Conservation (phyloP, 1,284 basidiomycete species). For the Taiwanofungus camphoratus region DNA sequence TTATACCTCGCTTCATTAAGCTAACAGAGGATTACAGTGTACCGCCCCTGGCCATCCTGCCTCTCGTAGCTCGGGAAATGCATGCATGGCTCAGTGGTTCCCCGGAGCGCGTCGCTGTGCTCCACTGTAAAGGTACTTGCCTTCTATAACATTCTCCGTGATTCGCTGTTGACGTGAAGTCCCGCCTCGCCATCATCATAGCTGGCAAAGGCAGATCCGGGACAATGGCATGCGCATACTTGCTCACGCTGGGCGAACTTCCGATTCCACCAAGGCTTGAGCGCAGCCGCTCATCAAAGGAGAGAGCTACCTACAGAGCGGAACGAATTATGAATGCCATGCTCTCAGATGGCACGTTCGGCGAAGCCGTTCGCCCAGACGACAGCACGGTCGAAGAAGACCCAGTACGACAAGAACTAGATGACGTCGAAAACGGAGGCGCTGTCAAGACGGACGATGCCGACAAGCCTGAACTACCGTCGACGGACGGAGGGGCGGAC, state of each 20-base stretch:
- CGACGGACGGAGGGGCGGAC: slow-evolving; percentile 3
- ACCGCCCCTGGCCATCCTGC: slow-evolving; percentile 77
- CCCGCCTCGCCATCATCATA: slow-evolving; percentile 22
- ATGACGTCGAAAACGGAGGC: neutral
- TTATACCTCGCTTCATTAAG: neutral
- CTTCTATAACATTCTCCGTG: neutral
- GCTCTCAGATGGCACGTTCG: slow-evolving; percentile 31
- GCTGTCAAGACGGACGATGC: neutral
- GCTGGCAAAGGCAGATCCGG: slow-evolving; percentile 82
- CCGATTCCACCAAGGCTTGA: slow-evolving; percentile 44
- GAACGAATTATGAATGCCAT: slow-evolving; percentile 46
- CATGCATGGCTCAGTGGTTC: slow-evolving; percentile 70
- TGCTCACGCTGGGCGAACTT: slow-evolving; percentile 52
- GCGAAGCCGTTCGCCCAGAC: slow-evolving; percentile 7
- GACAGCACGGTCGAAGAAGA: neutral
- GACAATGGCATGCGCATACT: slow-evolving; percentile 75
- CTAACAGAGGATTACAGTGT: slow-evolving; percentile 38
- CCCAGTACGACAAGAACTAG: neutral
- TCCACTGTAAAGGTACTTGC: slow-evolving; percentile 80
- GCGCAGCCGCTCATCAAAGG: slow-evolving; percentile 36
- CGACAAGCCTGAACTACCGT: neutral
- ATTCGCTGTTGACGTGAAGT: too few species aligned
- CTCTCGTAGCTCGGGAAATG: slow-evolving; percentile 76
- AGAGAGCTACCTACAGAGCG: slow-evolving; percentile 33
- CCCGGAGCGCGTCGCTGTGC: slow-evolving; percentile 67